Evolutionary conservation across 1,284 basidiomycete species (phyloP), one percentile per base, ranked within the genome.

Genomic region (Apiotrichum domesticum): DNA sequence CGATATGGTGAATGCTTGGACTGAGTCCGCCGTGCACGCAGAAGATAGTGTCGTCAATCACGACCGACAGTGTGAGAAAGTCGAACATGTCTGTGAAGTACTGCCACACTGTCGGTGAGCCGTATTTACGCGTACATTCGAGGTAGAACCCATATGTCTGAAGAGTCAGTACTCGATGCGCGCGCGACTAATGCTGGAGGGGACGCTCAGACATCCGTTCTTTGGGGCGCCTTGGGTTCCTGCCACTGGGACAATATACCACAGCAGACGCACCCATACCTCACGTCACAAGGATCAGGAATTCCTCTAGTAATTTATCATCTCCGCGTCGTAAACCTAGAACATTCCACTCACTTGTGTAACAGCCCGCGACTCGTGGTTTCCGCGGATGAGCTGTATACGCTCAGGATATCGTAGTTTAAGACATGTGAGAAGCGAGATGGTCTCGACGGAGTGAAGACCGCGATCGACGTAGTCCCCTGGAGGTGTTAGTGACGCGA

Each of bases 41-140:
- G 75, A 99, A 98, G 81, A 99, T 98, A 70, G 87, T 87, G 80
- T 98, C 91, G 79, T 99, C 96, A 69, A 99, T 98, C 59, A 99
- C 95, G 57, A 96, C 94, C 40, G 90, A 93, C 51, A 99, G 81
- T 6, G 96, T 98, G 63, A 99, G 79, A 78, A 95, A 98, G 81
- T 99, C 96, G 77, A 99, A 99, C 96, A 99, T 98, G 79, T 99
- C 96, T 59, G 96, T 98, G 72, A 98, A 98, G 77, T 98, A 98
- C 41, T 91, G 94, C 96, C 96, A 99, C 42, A 98, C 95, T 66
- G 90, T 88, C 33, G 93, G 86, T 3, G 88, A 87, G 57, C 94
- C 95, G 71, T 99, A 99, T 79, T 99, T 99, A 51, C 95, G 84
- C 44, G 93, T 86, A 71, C 96, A 98, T 81, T 99, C 96, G 37